Conservation (phyloP, 129 eudicot genomes). For the Solidago caesia region DNA sequence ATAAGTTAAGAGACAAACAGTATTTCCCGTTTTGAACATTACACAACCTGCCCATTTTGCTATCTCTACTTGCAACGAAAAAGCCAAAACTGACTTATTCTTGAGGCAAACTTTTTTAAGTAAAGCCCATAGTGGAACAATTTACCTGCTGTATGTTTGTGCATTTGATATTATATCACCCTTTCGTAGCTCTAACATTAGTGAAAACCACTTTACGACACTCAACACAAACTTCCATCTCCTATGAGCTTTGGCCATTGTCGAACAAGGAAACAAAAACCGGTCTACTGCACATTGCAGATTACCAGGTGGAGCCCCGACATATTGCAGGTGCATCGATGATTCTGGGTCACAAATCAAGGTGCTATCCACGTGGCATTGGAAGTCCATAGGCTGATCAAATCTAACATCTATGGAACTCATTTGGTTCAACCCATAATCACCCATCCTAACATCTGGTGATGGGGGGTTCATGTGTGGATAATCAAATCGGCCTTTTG, state of each 20-base stretch:
- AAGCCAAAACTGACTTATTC: too few species aligned
- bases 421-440: slow-evolving; percentile 34
- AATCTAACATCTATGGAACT: slow-evolving; percentile 42
- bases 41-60: too few species aligned
- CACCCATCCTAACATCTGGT: slow-evolving; percentile 42
- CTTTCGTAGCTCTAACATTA: slow-evolving; percentile 32
- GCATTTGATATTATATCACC: slow-evolving; percentile 22
- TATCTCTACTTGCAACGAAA: too few species aligned
- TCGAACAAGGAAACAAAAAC: slow-evolving; percentile 41
- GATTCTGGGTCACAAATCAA: slow-evolving; percentile 48
- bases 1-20: too few species aligned
- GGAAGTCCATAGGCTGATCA: slow-evolving; percentile 41
- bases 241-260: slow-evolving; percentile 50
- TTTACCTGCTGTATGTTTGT: background rate
- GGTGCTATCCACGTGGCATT: slow-evolving; percentile 43
- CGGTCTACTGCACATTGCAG: slow-evolving; percentile 40
- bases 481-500: slow-evolving; percentile 31
- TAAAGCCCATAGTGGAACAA: too few species aligned
- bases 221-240: slow-evolving; percentile 64
- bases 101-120: too few species aligned
- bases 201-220: slow-evolving; percentile 52
- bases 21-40: too few species aligned
- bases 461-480: slow-evolving; percentile 37
- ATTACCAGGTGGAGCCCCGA: slow-evolving; percentile 47
- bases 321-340: slow-evolving; percentile 45